A percentile compares a stretch with the other conserved stretches of the same genome.
Conservation (phyloP, 805 yeast genomes). For the Kluyveromyces starmeri region DNA sequence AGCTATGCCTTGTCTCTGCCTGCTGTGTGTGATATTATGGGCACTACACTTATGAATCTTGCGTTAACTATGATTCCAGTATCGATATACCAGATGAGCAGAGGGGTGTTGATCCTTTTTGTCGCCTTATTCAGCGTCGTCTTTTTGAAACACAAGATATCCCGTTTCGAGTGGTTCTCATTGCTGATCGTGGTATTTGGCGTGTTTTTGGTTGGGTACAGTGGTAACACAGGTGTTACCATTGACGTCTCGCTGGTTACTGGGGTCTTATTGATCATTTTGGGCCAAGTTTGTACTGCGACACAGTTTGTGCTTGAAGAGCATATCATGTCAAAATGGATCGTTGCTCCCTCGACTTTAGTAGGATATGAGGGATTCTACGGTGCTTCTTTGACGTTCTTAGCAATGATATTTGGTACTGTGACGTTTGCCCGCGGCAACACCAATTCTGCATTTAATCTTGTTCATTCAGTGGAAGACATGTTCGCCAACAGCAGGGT, state of each 20-base stretch:
- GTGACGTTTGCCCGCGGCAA: conserved; percentile 10
- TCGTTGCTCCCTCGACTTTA: conserved; percentile 51
- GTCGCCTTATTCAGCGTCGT: conserved; percentile 64
- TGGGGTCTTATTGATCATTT: conserved; percentile 50
- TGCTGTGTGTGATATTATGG: conserved; percentile 60
- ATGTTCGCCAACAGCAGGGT: conserved; percentile 37
- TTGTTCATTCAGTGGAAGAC: conserved; percentile 41
- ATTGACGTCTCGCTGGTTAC: conserved; percentile 31
- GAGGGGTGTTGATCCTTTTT: conserved; percentile 68
- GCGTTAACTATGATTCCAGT: conserved; percentile 71
- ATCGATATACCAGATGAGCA: conserved; percentile 76
- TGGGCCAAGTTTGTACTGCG: conserved; percentile 64
- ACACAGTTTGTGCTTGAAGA: conserved; percentile 75
- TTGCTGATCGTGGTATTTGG: conserved; percentile 59
- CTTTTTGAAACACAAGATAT: conserved; percentile 47
- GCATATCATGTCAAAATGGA: conserved; percentile 44
- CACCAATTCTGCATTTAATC: conserved; percentile 41
- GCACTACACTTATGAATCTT: conserved; percentile 68
- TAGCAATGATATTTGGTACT: conserved; percentile 37
- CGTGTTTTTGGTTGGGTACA: conserved; percentile 61
- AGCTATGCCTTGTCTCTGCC: conserved; percentile 45
- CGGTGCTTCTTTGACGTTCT: conserved; percentile 42
- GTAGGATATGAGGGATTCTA: conserved; percentile 71
- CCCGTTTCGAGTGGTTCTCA: conserved; percentile 59
- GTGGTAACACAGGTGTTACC: conserved; percentile 23